phyloP scores from a whole-genome alignment of 352 stramenopile species.

The Thraustochytrium sp. region DNA sequence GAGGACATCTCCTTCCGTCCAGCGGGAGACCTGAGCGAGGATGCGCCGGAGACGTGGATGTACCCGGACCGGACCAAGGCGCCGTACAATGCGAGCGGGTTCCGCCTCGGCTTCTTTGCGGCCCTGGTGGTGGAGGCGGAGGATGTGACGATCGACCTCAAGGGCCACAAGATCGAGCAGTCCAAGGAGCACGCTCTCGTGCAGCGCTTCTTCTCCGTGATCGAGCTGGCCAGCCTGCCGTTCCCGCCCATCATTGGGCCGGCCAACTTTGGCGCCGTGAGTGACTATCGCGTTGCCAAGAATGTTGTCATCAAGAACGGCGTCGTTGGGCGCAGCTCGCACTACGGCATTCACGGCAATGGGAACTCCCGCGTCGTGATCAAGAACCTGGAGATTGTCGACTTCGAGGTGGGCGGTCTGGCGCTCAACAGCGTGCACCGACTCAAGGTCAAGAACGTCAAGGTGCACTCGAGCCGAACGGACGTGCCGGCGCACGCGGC shows the following conservation, averaged over 20 bases:
- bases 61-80: neutral
- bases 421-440: neutral
- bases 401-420: conserved; percentile 25
- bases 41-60: neutral
- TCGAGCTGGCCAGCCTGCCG: conserved; percentile 11
- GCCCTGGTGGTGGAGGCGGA: neutral
- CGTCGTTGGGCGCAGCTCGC: neutral
- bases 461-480: neutral
- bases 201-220: conserved; percentile 38
- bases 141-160: conserved; percentile 26
- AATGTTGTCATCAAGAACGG: conserved; percentile 27
- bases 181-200: conserved; percentile 3
- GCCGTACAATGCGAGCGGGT: neutral
- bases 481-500: neutral
- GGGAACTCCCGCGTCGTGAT: neutral
- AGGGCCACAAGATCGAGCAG: neutral
- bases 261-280: neutral
- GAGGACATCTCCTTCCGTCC: conserved; percentile 31
- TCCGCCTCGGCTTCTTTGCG: conserved; percentile 26
- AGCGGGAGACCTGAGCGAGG: neutral
- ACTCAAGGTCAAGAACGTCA: neutral
- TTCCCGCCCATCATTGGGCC: neutral
- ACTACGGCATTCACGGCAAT: conserved; percentile 38
- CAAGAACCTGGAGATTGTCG: neutral
- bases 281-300: neutral